Evolutionary conservation across 306 rosid genomes (phyloP).

Genomic region (Luffa aegyptiaca): DNA sequence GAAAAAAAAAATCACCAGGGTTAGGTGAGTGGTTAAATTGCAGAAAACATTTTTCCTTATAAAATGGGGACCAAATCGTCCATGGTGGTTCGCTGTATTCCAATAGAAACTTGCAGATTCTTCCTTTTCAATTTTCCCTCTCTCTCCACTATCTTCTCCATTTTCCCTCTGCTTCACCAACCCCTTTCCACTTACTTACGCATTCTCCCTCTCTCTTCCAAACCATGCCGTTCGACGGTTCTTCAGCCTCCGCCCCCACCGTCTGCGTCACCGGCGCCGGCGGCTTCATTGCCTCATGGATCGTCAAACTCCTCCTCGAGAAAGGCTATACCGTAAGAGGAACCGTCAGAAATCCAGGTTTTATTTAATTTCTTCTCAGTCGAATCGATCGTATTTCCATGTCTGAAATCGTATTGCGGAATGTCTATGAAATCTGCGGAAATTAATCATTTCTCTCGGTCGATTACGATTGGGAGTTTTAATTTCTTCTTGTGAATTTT

Average conservation of each 20-base stretch:
- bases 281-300: conserved; percentile 94
- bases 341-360: conserved; percentile 84
- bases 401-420: neutral
- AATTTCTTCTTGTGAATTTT: neutral
- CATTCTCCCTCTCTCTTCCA: neutral
- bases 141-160: neutral
- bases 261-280: conserved; percentile 95
- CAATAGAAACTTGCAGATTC: neutral
- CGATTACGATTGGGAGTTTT: neutral
- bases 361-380: neutral
- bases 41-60: neutral
- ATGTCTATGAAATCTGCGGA: neutral
- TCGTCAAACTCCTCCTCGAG: conserved; percentile 57
- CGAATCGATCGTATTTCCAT: neutral
- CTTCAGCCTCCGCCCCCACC: conserved; percentile 18
- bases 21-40: conserved; percentile 21
- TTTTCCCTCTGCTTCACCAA: conserved; percentile 1
- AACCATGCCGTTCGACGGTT: conserved; percentile 2
- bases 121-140: neutral
- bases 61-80: conserved; percentile 5
- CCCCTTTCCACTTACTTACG: neutral
- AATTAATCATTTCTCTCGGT: neutral
- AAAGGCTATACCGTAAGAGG: conserved; percentile 79
- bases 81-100: neutral
- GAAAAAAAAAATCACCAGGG: neutral